Evolutionary conservation across 331 rosid genomes (phyloP), one percentile per base, ranked within the genome.

Genomic region (Pyracantha coccinea): DNA sequence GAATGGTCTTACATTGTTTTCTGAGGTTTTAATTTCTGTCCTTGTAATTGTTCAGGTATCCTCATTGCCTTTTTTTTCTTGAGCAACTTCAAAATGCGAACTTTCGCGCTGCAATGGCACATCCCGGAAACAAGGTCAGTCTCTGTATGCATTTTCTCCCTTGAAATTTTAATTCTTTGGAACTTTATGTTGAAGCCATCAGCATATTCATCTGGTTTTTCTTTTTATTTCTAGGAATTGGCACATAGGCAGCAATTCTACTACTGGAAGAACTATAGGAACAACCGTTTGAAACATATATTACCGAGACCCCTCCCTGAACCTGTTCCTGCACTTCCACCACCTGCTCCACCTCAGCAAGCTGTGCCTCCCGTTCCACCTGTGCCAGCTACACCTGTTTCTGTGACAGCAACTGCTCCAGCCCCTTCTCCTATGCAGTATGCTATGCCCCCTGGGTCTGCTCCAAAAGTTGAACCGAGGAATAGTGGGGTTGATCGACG

Each of bases 81-180:
- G 98, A 91, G 83, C 96, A 87, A 58, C 98, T 94, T 80, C 97
- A 94, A 83, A 90, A 90, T 83, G 87, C 92, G 11, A 88, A 86
- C 75, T 94, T 94, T 75, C 96, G 97, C 62, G 87, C 76, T 82
- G 97, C 98, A 83, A 94, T 94, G 98, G 98, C 98, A 29, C 97
- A 94, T 86, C 98, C 98, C 77, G 88, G 52, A 65, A 91, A 84
- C 80, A 94, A 94, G 96, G 99, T 94, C n/a, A 69, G 65, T 27
- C n/a, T 27, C 33, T 24, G 41, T n/a, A 52, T 17, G 20, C 8
- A 15, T 29, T 69, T 33, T 38, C 54, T 27, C 15, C n/a, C 28
- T 12, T 62, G 21, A 62, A 72, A 32, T 72, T 38, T 41, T 17
- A 1, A 2, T 38, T 35, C 19, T 19, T 16, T 35, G 10, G 14